These are phyloP conservation scores for bread wheat (Triticum aestivum) DNA, from an alignment of 176 grass and related monocot species.

Conservation along the genomic window IWGSC_CS_RefSeq_v2.1 NC_057795.1:647468133-647468632, in stretches of 20 bases:
- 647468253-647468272: neutral
- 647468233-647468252: neutral
- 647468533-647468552: too few species aligned
- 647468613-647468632: conserved; percentile 17
- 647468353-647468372: conserved; percentile 28
- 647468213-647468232: conserved; percentile 12
- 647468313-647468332: neutral
- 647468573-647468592: too few species aligned
- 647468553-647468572: too few species aligned
- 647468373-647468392: neutral
- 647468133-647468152: neutral
- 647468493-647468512: neutral
- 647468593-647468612: too few species aligned
- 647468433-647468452: neutral
- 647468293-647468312: conserved; percentile 7
- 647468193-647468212: neutral
- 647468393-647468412: conserved; percentile 25
- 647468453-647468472: neutral
- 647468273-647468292: conserved; percentile 11
- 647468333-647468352: neutral
- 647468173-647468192: neutral
- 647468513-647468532: too few species aligned
- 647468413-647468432: neutral
- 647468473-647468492: neutral
- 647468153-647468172: neutral